Percentiles rank a stretch among this genome's conserved stretches.
These are phyloP conservation scores for Solidago caesia DNA, from an alignment of 129 eudicot genomes.

Conservation along the genomic window DNA sequence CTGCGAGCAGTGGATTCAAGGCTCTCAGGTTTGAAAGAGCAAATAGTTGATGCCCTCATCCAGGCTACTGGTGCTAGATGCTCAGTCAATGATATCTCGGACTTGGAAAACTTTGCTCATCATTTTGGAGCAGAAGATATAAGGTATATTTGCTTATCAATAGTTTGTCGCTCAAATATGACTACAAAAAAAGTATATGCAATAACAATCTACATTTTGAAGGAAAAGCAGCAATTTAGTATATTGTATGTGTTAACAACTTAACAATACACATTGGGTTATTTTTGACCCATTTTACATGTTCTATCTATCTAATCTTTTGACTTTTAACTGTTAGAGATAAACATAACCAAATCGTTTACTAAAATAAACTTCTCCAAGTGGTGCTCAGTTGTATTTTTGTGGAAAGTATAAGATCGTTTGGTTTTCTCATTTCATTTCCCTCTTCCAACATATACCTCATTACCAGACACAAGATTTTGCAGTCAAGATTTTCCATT, in stretches of 20 bases:
- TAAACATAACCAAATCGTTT: background rate
- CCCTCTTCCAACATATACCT: background rate
- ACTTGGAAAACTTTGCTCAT: constrained; percentile 63
- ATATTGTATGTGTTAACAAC: too few species aligned
- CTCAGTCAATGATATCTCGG: constrained; percentile 52
- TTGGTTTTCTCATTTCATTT: background rate
- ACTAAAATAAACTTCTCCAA: background rate
- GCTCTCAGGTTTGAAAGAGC: constrained; percentile 62
- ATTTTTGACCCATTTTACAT: too few species aligned
- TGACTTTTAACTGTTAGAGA: background rate
- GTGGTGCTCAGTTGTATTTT: constrained; percentile 4
- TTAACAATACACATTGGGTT: too few species aligned
- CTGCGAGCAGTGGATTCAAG: constrained; percentile 85
- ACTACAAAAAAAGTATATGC: background rate
- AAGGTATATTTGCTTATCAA: constrained; percentile 44
- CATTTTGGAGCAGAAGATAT: constrained; percentile 69
- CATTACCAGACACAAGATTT: background rate
- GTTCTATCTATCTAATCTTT: too few species aligned
- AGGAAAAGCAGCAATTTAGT: background rate
- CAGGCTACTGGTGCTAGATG: constrained; percentile 52
- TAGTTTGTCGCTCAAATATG: background rate
- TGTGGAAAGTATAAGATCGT: background rate
- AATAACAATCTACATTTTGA: background rate
- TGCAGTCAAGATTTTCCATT: constrained; percentile 21
- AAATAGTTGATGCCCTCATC: constrained; percentile 55